Base-by-base conservation (phyloP, 2,329 filamentous ascomycete genomes). In the Fusarium stilboides region DNA sequence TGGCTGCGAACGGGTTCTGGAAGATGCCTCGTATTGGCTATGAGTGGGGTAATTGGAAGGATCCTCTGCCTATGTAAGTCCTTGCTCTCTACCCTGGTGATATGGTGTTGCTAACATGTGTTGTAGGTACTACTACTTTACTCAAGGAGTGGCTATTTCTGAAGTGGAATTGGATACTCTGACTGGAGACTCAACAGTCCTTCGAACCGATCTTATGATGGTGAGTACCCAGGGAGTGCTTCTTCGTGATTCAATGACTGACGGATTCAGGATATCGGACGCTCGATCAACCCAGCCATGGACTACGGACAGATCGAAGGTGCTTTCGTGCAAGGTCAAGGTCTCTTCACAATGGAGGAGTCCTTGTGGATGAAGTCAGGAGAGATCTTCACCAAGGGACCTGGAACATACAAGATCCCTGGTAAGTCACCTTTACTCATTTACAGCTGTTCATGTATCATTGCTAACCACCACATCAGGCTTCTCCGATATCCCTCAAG, bases 1-100 rank as follows among this genome's bases (percentile, higher is more conserved):
- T 97, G 13, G 94, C 91, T 26, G 94, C 94, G 4, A 94, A 97
- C 70, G 94, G 94, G 1, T 96, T 94, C 82, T 97, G 97, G 86
- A 93, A 92, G 76, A 97, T 94, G 0, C 94, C 94, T 0, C 93
- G 97, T 68, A 97, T 97, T 69, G 94, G 94, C 5, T 97, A 97
- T 75, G 88, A 89, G 3, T 97, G 94, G 94, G 93, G 91, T 20
- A 88, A 90, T 58, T 97, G 97, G 80, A 17, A 91, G 93, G 79
- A 96, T 97, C 93, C 97, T 93, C 85, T 97, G 92, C 84, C 97
- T 1, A 55, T 55, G 52, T 47, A 22, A 34, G 51, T 54, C 28
- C 28, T 31, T 22, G 4, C 7, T 0, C 6, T 36, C 13, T 0
- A 22, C 3, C 13, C 1, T 20, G 1, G 2, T 1, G 3, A 1